Percentiles rank a stretch among this genome's conserved stretches.
phyloP scores from a whole-genome alignment of 306 rosid genomes.

The Lupinus albus region DNA sequence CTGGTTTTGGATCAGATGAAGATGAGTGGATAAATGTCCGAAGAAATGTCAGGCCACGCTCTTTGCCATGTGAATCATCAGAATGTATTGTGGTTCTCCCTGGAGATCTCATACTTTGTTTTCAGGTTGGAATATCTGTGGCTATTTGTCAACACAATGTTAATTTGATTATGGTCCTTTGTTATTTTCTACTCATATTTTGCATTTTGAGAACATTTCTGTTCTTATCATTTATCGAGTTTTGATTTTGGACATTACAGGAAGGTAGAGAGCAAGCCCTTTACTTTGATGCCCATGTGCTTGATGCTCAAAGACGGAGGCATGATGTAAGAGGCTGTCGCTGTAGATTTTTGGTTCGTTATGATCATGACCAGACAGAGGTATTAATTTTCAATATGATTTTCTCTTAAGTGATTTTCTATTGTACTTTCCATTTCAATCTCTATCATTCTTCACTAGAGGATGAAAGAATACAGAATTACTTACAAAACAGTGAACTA shows the following conservation, averaged over 20 bases:
- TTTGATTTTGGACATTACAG: constrained; percentile 52
- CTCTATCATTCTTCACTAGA: constrained; percentile 19
- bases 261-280: constrained; percentile 99
- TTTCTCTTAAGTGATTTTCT: constrained; percentile 23
- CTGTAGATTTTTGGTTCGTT: constrained; percentile 98
- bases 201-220: neutral
- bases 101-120: constrained; percentile 94
- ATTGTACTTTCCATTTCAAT: constrained; percentile 13
- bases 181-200: constrained; percentile 28
- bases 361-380: constrained; percentile 96
- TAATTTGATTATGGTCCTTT: constrained; percentile 25
- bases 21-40: constrained; percentile 93
- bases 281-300: constrained; percentile 96
- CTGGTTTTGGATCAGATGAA: constrained; percentile 96
- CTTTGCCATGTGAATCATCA: constrained; percentile 96
- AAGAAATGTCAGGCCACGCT: constrained; percentile 86
- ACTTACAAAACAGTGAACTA: constrained; percentile 25
- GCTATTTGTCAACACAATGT: constrained; percentile 25
- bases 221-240: constrained; percentile 15
- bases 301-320: constrained; percentile 95
- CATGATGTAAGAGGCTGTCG: constrained; percentile 99
- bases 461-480: constrained; percentile 30
- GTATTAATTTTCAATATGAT: constrained; percentile 46
- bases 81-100: constrained; percentile 98
- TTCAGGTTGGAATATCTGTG: constrained; percentile 68